Conservation (phyloP, 202 grass and related monocot genomes). For the Zoysia matrella region DNA sequence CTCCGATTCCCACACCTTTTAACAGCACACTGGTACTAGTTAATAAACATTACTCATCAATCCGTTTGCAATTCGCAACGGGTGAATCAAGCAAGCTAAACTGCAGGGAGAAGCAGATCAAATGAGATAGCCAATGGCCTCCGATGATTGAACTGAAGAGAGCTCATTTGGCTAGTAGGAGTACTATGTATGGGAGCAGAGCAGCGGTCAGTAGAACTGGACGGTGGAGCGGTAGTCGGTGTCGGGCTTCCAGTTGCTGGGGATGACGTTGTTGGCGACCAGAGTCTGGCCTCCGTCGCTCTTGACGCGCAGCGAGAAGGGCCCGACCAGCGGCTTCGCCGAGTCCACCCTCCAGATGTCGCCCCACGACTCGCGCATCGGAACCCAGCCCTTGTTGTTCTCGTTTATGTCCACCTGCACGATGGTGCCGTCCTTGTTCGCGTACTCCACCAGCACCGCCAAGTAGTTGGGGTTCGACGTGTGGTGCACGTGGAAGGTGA, state of each 20-base stretch:
- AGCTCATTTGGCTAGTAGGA: neutral
- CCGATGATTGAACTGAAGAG: neutral
- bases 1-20: slow-evolving; percentile 45
- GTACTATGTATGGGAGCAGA: neutral
- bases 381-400: slow-evolving; percentile 30
- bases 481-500: slow-evolving; percentile 56
- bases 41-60: slow-evolving; percentile 2
- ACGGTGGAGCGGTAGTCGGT: slow-evolving; percentile 54
- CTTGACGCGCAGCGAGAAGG: slow-evolving; percentile 69
- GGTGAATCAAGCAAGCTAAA: neutral
- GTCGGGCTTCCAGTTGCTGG: slow-evolving; percentile 52
- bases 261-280: slow-evolving; percentile 50
- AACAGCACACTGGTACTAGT: neutral
- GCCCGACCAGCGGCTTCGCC: slow-evolving; percentile 42
- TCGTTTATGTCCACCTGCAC: slow-evolving; percentile 59
- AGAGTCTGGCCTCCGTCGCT: slow-evolving; percentile 48
- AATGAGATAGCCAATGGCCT: neutral
- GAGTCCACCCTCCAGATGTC: slow-evolving; percentile 64
- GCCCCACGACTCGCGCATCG: slow-evolving; percentile 71
- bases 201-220: slow-evolving; percentile 44
- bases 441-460: slow-evolving; percentile 67
- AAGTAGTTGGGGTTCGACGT: slow-evolving; percentile 74
- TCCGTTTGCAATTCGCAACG: neutral
- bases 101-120: neutral
- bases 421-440: slow-evolving; percentile 63